Conservation (phyloP, 805 yeast genomes). For the Candida mattraensis region DNA sequence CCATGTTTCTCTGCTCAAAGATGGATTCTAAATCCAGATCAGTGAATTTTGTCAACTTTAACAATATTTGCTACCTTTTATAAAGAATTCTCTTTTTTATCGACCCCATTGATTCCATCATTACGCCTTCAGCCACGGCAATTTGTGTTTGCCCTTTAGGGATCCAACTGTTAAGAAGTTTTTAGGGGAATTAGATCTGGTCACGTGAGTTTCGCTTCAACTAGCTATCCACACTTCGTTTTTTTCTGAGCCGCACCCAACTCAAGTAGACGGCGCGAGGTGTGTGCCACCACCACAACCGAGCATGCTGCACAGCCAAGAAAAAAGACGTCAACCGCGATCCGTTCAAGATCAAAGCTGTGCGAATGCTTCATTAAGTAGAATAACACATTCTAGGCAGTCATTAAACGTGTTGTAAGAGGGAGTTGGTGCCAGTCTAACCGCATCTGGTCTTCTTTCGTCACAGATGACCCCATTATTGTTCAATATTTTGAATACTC, state of each 20-base stretch:
- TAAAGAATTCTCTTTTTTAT: no score
- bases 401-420: constrained; percentile 77
- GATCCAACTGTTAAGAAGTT: no score
- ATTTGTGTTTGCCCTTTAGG: no score
- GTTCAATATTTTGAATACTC: constrained; percentile 49
- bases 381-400: constrained; percentile 45
- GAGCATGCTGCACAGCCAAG: constrained; percentile 1
- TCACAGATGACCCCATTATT: constrained; percentile 73
- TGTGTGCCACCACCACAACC: constrained; percentile 15
- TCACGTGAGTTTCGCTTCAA: constrained; percentile 15
- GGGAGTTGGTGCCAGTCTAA: constrained; percentile 85
- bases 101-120: no score
- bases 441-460: constrained; percentile 88
- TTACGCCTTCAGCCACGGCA: no score
- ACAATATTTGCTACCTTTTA: no score
- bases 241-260: constrained; percentile 1
- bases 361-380: constrained; percentile 44
- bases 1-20: no score
- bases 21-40: no score
- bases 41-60: no score
- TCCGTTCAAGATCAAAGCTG: constrained; percentile 1
- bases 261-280: no score
- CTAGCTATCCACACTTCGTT: constrained; percentile 6
- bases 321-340: neutral
- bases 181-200: constrained; percentile 17